Conservation (phyloP, 768 basidiomycete species). For the Podaxis sp. region DNA sequence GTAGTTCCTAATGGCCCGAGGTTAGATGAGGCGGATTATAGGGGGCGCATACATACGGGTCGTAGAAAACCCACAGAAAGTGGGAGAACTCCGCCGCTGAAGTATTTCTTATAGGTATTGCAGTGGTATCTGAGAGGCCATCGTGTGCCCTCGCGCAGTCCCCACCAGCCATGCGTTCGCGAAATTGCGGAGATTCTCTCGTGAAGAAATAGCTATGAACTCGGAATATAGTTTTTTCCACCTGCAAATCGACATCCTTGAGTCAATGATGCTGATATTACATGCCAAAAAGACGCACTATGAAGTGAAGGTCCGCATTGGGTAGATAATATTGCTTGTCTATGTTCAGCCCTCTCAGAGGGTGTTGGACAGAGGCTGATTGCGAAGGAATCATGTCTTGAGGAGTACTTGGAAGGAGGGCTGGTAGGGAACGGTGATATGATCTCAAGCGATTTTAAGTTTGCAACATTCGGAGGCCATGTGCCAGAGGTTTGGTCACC, state of each 20-base stretch:
- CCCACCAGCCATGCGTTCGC: conserved; percentile 23
- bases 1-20: neutral
- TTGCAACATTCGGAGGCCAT: too few species aligned
- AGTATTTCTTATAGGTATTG: conserved; percentile 37
- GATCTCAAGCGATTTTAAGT: too few species aligned
- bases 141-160: conserved; percentile 20
- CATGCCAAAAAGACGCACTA: neutral
- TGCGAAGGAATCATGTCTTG: neutral
- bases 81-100: conserved; percentile 46
- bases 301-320: neutral
- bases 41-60: conserved; percentile 36
- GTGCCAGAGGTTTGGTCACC: too few species aligned
- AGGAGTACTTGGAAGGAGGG: neutral
- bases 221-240: conserved; percentile 42
- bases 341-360: neutral
- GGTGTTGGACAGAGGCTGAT: neutral
- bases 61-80: conserved; percentile 62
- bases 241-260: conserved; percentile 19
- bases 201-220: conserved; percentile 53
- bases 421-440: too few species aligned
- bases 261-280: neutral
- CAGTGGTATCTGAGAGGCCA: conserved; percentile 29
- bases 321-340: neutral
- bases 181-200: conserved; percentile 45
- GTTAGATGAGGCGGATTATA: conserved; percentile 13